phyloP scores from a whole-genome alignment of 2,329 filamentous ascomycete species.

The Aspergillus eucalypticola region DNA sequence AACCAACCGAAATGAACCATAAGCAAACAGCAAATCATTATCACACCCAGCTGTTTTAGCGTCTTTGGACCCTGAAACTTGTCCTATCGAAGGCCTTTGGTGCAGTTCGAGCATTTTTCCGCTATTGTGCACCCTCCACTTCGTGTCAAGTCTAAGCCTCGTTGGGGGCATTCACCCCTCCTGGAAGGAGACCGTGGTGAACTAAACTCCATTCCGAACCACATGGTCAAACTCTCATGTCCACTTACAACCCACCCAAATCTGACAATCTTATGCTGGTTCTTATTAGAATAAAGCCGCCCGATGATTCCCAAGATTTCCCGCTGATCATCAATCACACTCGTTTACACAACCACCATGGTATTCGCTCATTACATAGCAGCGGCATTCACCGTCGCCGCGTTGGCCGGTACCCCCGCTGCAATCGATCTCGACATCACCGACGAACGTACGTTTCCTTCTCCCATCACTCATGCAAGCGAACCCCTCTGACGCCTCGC shows the following conservation, averaged over 20 bases:
- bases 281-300: neutral
- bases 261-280: neutral
- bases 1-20: neutral
- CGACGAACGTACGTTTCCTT: neutral
- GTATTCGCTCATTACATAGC: neutral
- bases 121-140: neutral
- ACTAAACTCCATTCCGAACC: neutral
- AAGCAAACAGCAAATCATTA: no score
- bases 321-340: neutral
- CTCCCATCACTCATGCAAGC: neutral
- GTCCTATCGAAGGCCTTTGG: neutral
- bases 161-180: neutral
- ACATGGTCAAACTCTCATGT: neutral
- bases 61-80: neutral
- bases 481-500: neutral
- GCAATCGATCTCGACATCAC: constrained; percentile 6
- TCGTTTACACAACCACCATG: neutral
- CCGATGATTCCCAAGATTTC: neutral
- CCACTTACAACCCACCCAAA: neutral
- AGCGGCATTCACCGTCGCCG: neutral
- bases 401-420: neutral
- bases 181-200: neutral
- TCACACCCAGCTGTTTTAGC: no score
- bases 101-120: neutral
- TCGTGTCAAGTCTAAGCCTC: neutral